phyloP scores from a whole-genome alignment of 1,284 basidiomycete genomes.

The Trametes polyzona region DNA sequence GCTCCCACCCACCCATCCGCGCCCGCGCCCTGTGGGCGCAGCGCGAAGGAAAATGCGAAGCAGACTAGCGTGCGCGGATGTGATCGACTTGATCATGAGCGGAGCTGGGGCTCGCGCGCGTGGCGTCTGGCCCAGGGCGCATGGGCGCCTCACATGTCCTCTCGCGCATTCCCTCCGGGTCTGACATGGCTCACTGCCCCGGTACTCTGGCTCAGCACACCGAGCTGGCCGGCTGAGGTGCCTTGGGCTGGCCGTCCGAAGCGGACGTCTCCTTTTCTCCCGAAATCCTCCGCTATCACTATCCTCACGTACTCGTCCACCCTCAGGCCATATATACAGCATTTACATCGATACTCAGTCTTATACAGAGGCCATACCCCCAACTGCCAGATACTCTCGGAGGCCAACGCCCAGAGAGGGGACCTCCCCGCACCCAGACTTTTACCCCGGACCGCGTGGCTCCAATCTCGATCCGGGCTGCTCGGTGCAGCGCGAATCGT shows the following conservation, averaged over 20 bases:
- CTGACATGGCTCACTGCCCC: no score
- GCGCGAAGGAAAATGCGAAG: background rate
- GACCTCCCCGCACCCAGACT: background rate
- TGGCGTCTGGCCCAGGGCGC: background rate
- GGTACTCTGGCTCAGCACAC: no score
- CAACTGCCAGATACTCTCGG: background rate
- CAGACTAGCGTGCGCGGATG: constrained; percentile 1
- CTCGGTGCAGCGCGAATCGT: background rate
- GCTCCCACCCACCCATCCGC: background rate
- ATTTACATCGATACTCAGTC: background rate
- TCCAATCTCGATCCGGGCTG: background rate
- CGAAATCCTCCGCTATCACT: no score
- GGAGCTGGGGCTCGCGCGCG: background rate
- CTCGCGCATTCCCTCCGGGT: background rate
- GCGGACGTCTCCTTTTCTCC: no score
- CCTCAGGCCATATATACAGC: no score
- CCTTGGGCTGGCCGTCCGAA: no score
- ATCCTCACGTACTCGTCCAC: no score
- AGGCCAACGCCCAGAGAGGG: no score
- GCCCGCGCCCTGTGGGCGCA: background rate
- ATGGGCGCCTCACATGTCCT: background rate
- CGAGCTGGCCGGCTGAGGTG: no score
- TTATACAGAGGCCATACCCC: background rate
- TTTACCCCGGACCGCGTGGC: background rate
- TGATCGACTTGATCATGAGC: constrained; percentile 3